These are phyloP conservation scores for Heliocybe sulcata DNA, from an alignment of 1,284 basidiomycete species.

Conservation along the genomic window DNA sequence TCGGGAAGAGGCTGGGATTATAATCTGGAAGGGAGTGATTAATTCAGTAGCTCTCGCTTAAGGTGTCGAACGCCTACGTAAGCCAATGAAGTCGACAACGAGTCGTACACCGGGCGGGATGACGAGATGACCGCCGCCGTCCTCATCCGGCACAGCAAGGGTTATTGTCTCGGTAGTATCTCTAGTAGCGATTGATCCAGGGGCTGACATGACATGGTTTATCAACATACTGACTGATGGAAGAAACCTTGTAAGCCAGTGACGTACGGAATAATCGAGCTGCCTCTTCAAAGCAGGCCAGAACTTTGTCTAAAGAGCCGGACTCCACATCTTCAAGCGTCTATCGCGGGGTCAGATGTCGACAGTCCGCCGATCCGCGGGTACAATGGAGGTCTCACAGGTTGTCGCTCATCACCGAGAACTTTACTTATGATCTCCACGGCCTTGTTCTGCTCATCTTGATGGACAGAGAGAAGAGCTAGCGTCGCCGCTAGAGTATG, in stretches of 20 bases:
- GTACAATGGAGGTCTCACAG: neutral
- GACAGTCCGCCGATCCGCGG: neutral
- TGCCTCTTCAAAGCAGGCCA: neutral
- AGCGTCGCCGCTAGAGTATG: conserved; percentile 28
- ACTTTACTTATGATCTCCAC: conserved; percentile 20
- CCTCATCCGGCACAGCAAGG: neutral
- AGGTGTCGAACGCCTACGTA: conserved; percentile 29
- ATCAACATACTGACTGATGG: neutral
- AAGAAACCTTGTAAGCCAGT: neutral
- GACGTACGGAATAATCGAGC: conserved; percentile 1
- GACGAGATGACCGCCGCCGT: conserved; percentile 4
- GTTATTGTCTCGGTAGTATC: neutral
- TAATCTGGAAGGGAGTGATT: conserved; percentile 16
- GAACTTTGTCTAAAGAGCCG: neutral
- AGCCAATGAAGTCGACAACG: conserved; percentile 41
- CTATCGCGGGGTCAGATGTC: neutral
- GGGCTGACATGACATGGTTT: neutral
- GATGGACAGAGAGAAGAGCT: conserved; percentile 28
- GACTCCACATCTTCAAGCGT: neutral
- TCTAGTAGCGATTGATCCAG: neutral
- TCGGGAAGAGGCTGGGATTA: conserved; percentile 29
- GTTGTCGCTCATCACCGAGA: neutral
- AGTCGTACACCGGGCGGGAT: conserved; percentile 20
- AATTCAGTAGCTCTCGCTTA: neutral
- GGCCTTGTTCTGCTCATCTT: conserved; percentile 29